phyloP scores from a whole-genome alignment of 768 basidiomycete species.

The Naganishia vaughanmartiniae region DNA sequence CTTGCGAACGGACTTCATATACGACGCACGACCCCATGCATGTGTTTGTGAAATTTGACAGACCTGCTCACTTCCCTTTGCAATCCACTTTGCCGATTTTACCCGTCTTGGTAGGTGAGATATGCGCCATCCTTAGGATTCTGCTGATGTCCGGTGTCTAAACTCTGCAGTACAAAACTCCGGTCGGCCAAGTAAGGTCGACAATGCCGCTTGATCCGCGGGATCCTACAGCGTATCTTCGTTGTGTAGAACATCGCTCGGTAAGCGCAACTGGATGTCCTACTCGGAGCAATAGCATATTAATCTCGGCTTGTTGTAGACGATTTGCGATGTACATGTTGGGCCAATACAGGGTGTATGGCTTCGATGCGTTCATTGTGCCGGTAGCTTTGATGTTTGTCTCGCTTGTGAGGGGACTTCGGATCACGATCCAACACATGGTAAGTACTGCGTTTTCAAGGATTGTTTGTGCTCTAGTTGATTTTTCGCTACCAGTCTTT shows the following conservation, averaged over 20 bases:
- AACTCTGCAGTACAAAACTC: slow-evolving; percentile 21
- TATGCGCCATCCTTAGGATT: slow-evolving; percentile 61
- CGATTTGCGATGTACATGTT: slow-evolving; percentile 85
- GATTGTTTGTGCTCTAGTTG: not conserved
- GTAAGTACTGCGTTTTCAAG: slow-evolving; percentile 33
- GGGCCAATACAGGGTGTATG: slow-evolving; percentile 77
- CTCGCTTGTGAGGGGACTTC: slow-evolving; percentile 74
- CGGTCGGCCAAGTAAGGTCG: slow-evolving; percentile 30
- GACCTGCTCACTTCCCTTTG: slow-evolving; percentile 68
- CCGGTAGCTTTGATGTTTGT: slow-evolving; percentile 70
- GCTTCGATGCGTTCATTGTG: slow-evolving; percentile 86
- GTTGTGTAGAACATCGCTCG: slow-evolving; percentile 45
- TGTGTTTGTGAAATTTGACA: slow-evolving; percentile 79
- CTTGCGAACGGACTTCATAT: slow-evolving; percentile 76
- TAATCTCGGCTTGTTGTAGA: slow-evolving; percentile 55
- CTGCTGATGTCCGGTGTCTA: slow-evolving; percentile 50
- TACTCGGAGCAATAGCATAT: not conserved
- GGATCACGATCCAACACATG: slow-evolving; percentile 75
- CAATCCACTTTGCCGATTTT: slow-evolving; percentile 63
- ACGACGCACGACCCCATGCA: slow-evolving; percentile 77
- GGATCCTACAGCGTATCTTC: slow-evolving; percentile 40
- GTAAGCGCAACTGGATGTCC: slow-evolving; percentile 8
- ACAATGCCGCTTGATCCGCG: slow-evolving; percentile 26
- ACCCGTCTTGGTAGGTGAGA: slow-evolving; percentile 62
- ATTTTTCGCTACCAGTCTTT: slow-evolving; percentile 57